phyloP scores from a whole-genome alignment of 257 asterid species.

The Eustoma russellianum region DNA sequence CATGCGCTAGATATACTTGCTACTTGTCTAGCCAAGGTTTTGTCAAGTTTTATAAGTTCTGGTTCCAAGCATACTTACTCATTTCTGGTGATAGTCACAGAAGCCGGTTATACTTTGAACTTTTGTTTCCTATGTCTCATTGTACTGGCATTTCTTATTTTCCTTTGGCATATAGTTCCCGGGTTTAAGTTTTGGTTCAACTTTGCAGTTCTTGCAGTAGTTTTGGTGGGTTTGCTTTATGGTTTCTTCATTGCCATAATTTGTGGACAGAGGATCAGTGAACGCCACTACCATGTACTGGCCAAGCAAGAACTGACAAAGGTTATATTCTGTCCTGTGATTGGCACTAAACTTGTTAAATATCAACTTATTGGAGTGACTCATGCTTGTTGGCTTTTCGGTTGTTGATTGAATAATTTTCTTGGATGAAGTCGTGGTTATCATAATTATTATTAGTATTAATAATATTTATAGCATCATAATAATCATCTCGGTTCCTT shows the following conservation, averaged over 20 bases:
- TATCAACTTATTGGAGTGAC: no score
- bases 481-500: neutral
- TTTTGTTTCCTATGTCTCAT: conserved; percentile 2
- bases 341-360: neutral
- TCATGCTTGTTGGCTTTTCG: no score
- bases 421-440: no score
- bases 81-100: no score
- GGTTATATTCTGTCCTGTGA: conserved; percentile 30
- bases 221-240: conserved; percentile 93
- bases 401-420: no score
- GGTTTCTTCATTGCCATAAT: conserved; percentile 97
- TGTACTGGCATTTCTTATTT: neutral
- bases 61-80: no score
- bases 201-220: conserved; percentile 76
- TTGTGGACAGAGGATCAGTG: conserved; percentile 93
- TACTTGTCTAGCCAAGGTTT: no score
- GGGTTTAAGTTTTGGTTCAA: conserved; percentile 3
- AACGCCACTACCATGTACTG: conserved; percentile 97
- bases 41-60: no score
- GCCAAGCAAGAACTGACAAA: conserved; percentile 95
- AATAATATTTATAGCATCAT: neutral
- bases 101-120: neutral
- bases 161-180: conserved; percentile 1
- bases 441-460: neutral
- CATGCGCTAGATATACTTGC: no score